Evolutionary conservation across 1,284 basidiomycete genomes (phyloP).

Genomic region (Entoloma clypeatum): DNA sequence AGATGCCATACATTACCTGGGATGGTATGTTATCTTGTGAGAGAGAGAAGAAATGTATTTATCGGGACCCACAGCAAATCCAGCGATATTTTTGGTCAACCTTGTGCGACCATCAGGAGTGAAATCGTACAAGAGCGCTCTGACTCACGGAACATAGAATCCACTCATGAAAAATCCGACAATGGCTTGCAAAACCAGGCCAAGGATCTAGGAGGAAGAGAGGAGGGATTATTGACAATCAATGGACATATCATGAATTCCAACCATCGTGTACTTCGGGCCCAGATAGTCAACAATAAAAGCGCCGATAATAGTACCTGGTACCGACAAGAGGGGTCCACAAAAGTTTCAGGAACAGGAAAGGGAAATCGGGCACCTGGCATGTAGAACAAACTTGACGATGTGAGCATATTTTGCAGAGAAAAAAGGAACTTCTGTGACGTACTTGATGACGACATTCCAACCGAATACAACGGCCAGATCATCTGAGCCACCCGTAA

Average conservation of each 20-base stretch:
- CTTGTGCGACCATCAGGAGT: slow-evolving; percentile 22
- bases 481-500: slow-evolving; percentile 51
- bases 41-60: neutral
- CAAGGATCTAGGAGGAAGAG: slow-evolving; percentile 49
- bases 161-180: slow-evolving; percentile 87
- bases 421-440: slow-evolving; percentile 6
- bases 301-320: slow-evolving; percentile 73
- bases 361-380: slow-evolving; percentile 34
- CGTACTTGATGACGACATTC: slow-evolving; percentile 74
- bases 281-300: slow-evolving; percentile 74
- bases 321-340: slow-evolving; percentile 1
- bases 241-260: slow-evolving; percentile 4
- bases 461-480: slow-evolving; percentile 69
- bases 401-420: neutral
- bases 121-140: neutral
- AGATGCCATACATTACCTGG: slow-evolving; percentile 84
- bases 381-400: slow-evolving; percentile 67
- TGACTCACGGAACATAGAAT: slow-evolving; percentile 51
- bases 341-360: neutral
- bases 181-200: slow-evolving; percentile 66
- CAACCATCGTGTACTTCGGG: slow-evolving; percentile 74
- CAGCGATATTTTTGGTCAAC: slow-evolving; percentile 63
- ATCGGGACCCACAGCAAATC: slow-evolving; percentile 59
- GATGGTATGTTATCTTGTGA: neutral
- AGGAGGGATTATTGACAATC: neutral